Conservation (phyloP, 2,329 filamentous ascomycete genomes). For the Colletotrichum limetticola region DNA sequence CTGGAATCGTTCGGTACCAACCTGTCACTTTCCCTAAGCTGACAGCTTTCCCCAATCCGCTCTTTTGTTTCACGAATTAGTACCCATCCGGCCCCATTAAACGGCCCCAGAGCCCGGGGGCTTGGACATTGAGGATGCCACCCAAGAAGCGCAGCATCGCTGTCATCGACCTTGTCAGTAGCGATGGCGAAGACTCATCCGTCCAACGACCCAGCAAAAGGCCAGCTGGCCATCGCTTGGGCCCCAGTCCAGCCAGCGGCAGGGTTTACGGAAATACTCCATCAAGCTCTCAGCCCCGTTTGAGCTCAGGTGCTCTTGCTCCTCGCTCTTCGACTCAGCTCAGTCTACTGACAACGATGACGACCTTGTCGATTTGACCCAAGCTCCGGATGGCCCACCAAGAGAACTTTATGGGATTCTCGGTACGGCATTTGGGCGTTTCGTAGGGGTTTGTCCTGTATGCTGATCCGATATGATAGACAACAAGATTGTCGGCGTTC, state of each 20-base stretch:
- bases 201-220: slow-evolving; percentile 20
- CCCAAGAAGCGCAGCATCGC: slow-evolving; percentile 49
- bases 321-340: slow-evolving; percentile 34
- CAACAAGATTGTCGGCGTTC: slow-evolving; percentile 62
- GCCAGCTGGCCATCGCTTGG: neutral
- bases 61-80: slow-evolving; percentile 1
- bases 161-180: slow-evolving; percentile 55
- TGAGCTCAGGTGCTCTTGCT: neutral
- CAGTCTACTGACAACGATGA: slow-evolving; percentile 42
- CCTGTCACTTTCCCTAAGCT: slow-evolving; percentile 3
- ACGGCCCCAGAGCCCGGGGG: neutral
- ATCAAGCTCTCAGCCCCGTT: slow-evolving; percentile 4
- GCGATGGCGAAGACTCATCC: slow-evolving; percentile 39
- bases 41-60: slow-evolving; percentile 11
- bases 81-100: neutral
- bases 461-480: slow-evolving; percentile 42
- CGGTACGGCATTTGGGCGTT: slow-evolving; percentile 42
- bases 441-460: neutral
- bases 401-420: slow-evolving; percentile 61
- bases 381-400: slow-evolving; percentile 52
- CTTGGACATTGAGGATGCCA: slow-evolving; percentile 16
- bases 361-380: slow-evolving; percentile 55
- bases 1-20: slow-evolving; percentile 24
- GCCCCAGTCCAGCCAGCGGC: slow-evolving; percentile 30
- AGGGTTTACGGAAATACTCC: slow-evolving; percentile 30